Conservation (phyloP, 768 basidiomycete species). For the Lentinula edodes region DNA sequence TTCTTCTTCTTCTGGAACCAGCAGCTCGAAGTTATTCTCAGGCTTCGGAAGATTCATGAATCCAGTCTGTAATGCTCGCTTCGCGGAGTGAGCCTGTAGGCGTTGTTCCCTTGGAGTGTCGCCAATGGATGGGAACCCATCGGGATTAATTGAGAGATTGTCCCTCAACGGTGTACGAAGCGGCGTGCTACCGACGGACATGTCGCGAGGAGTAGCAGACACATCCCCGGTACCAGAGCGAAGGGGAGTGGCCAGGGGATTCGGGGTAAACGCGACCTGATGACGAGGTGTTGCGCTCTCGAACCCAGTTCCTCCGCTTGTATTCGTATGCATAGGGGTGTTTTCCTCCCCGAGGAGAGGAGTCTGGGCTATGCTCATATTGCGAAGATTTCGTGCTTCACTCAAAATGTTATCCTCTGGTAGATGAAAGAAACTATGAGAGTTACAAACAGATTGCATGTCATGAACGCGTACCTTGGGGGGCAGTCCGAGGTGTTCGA, state of each 20-base stretch:
- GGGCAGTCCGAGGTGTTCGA: constrained; percentile 89
- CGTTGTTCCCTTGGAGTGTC: constrained; percentile 77
- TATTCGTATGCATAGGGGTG: constrained; percentile 76
- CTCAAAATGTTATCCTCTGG: constrained; percentile 91
- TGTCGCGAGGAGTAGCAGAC: constrained; percentile 50
- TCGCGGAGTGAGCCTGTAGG: constrained; percentile 54
- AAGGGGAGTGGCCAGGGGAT: constrained; percentile 87
- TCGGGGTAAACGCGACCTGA: constrained; percentile 88
- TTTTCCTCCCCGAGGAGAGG: constrained; percentile 97
- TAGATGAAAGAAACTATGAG: background rate
- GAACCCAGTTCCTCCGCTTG: constrained; percentile 85
- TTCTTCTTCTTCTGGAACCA: constrained; percentile 85
- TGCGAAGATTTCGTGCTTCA: constrained; percentile 92
- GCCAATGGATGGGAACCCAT: constrained; percentile 46
- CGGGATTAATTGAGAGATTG: constrained; percentile 81
- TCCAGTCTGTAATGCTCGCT: constrained; percentile 72
- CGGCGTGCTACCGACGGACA: constrained; percentile 59
- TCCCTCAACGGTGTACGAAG: constrained; percentile 94
- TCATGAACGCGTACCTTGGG: constrained; percentile 65
- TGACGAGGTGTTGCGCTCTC: constrained; percentile 94
- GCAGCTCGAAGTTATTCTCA: constrained; percentile 95
- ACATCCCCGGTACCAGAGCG: constrained; percentile 39
- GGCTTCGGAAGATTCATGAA: constrained; percentile 86
- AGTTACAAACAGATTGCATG: background rate
- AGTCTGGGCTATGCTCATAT: constrained; percentile 89